Base-by-base conservation (phyloP, 177 flowering plant species). In the Tripterygium wilfordii region DNA sequence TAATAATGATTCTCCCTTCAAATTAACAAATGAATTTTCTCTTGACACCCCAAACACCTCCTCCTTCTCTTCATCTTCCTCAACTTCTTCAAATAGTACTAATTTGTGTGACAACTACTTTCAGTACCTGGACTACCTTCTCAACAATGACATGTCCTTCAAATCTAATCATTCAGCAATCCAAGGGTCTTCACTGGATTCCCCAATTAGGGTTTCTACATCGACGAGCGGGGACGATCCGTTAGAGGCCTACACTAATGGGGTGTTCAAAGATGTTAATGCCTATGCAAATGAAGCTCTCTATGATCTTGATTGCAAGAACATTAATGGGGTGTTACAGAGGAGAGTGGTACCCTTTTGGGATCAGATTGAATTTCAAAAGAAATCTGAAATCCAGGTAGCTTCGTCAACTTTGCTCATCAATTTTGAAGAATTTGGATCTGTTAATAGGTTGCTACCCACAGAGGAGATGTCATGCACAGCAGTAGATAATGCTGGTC, bases 1-100 rank as follows among this genome's bases (percentile, higher is more conserved):
- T n/a, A n/a, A n/a, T n/a, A n/a, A n/a, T 15, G 58, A 57, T 14
- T 33, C 43, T 26, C 13, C 48, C n/a, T 22, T 23, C 15, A 62
- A 45, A 44, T 31, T 42, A 12, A 42, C 24, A 14, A 44, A 49
- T 49, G 43, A 26, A 2, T 37, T 44, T 19, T 24, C 48, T 16
- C 12, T 10, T 17, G 45, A 27, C 1, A 9, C 16, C 1, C 15
- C 27, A 2, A 5, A 40, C 2, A 24, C 50, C 4, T 13, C 40
- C 4, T 13, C 16, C 17, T 48, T 13, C 38, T 9, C 24, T 17
- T 24, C 44, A 19, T 49, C 5, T 40, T n/a, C n/a, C n/a, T n/a
- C n/a, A n/a, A n/a, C n/a, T n/a, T n/a, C n/a, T n/a, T n/a, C n/a
- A n/a, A n/a, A n/a, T n/a, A n/a, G n/a, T n/a, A n/a, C n/a, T n/a